Evolutionary conservation across 1,284 basidiomycete genomes (phyloP).

Genomic region (Malassezia arunalokei): DNA sequence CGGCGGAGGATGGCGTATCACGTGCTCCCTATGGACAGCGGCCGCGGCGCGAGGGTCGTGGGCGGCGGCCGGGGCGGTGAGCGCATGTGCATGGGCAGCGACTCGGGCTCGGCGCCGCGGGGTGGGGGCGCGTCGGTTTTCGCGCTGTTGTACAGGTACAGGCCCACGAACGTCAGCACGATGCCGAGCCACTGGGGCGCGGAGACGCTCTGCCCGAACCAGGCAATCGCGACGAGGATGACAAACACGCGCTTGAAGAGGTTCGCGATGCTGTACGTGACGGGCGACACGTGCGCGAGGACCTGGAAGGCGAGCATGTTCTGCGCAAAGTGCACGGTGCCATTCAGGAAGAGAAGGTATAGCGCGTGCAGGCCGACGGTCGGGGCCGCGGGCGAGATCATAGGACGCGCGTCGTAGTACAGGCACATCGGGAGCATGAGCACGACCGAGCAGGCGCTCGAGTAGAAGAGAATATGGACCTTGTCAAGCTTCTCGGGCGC

Average conservation of each 20-base stretch:
- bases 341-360: conserved; percentile 64
- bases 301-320: conserved; percentile 96
- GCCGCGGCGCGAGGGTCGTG: neutral
- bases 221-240: conserved; percentile 91
- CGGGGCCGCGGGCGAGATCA: conserved; percentile 9
- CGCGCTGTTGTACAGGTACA: conserved; percentile 89
- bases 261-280: conserved; percentile 96
- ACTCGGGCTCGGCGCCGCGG: neutral
- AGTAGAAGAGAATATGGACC: conserved; percentile 88
- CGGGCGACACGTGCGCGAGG: conserved; percentile 85
- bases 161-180: conserved; percentile 69
- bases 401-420: conserved; percentile 27
- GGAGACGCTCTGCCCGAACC: conserved; percentile 84
- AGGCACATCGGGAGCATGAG: conserved; percentile 40
- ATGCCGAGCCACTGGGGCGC: conserved; percentile 73
- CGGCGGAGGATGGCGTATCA: neutral
- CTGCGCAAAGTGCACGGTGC: conserved; percentile 88
- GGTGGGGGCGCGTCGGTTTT: conserved; percentile 50
- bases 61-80: neutral
- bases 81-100: conserved; percentile 12
- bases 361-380: conserved; percentile 51
- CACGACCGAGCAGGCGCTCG: conserved; percentile 80
- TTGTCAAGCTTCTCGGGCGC: conserved; percentile 67
- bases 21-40: neutral
- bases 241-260: conserved; percentile 96